phyloP scores from a whole-genome alignment of 805 yeast genomes.

The Wickerhamiella hasegawae region DNA sequence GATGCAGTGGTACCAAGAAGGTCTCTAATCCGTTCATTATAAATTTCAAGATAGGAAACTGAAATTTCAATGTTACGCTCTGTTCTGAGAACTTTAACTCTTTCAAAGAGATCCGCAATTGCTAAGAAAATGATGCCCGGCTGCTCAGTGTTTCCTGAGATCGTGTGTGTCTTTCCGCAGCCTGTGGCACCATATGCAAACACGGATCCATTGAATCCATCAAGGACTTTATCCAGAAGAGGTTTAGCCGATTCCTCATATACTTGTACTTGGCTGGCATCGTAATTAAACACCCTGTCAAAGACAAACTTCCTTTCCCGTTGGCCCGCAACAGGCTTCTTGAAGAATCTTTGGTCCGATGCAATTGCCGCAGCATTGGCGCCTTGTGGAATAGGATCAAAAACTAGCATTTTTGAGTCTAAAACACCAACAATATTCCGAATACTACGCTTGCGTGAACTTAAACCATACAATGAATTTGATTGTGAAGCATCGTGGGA shows the following conservation, averaged over 20 bases:
- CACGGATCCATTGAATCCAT: slow-evolving; percentile 80
- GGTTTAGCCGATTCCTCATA: slow-evolving; percentile 54
- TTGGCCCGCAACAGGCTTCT: slow-evolving; percentile 10
- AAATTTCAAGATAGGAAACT: slow-evolving; percentile 62
- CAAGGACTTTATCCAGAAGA: slow-evolving; percentile 53
- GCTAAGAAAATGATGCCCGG: slow-evolving; percentile 76
- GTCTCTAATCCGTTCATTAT: slow-evolving; percentile 79
- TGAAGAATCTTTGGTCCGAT: slow-evolving; percentile 29
- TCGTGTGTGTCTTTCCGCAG: slow-evolving; percentile 92
- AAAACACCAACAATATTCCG: slow-evolving; percentile 45
- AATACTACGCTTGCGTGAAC: no score
- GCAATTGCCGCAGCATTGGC: slow-evolving; percentile 9
- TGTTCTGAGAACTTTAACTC: slow-evolving; percentile 41
- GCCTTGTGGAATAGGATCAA: slow-evolving; percentile 43
- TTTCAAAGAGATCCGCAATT: slow-evolving; percentile 54
- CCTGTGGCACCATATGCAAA: slow-evolving; percentile 96
- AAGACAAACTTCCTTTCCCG: slow-evolving; percentile 70
- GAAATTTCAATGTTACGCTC: slow-evolving; percentile 41
- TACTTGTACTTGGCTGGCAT: slow-evolving; percentile 49
- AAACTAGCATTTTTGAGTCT: slow-evolving; percentile 71
- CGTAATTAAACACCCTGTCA: slow-evolving; percentile 60
- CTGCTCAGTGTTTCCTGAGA: slow-evolving; percentile 51
- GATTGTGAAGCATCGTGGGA: no score
- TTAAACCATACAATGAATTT: no score
- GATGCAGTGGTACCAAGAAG: no score